Evolutionary conservation across 805 yeast species (phyloP), one percentile per base, ranked within the genome.

Genomic region (Wickerhamiella allomyrinae): DNA sequence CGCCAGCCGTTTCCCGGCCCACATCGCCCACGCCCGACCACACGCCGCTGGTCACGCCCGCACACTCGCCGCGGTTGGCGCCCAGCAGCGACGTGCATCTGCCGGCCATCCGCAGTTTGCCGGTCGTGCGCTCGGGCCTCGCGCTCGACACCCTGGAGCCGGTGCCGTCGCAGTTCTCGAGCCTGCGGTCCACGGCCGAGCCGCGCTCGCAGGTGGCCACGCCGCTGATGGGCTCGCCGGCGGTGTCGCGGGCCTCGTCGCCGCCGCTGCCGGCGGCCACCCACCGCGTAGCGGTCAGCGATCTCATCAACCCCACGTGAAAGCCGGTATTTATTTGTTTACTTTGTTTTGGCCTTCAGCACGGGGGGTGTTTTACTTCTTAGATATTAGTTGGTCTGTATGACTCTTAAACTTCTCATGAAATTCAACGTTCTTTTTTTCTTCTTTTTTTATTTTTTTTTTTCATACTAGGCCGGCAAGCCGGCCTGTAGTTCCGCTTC

Each of bases 1-100:
- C 67, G 20, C 70, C 70, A 4, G 55, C 60, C 3, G 57, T 60
- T 14, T 55, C 64, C 11, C 56, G 62, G 13, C 55, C 64, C 2
- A 53, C 50, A 3, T 59, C 66, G 17, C 69, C 69, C 10, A 55
- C 61, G 3, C 69, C 64, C 4, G 63, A 61, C 36, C 60, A 62
- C 47, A 67, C 70, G 8, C 70, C 70, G 19, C 53, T 67, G 41
- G 64, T 54, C 27, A 67, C 70, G 11, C 70, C 70, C 7, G 67
- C 67, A 2, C 70, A 63, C 45, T 65, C 70, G 21, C 70, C 70
- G 21, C 55, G 68, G 6, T 50, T 67, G 24, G 61, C 54, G 13
- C 60, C 70, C n/a, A 43, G 50, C 15, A 53, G 49, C 17, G 59
- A 57, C 24, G 52, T 60, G 10, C 65, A 60, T 44, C 51, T 63